These are phyloP conservation scores for Tuber aestivum DNA, from an alignment of 495 filamentous ascomycete species.

Conservation along the genomic window DNA sequence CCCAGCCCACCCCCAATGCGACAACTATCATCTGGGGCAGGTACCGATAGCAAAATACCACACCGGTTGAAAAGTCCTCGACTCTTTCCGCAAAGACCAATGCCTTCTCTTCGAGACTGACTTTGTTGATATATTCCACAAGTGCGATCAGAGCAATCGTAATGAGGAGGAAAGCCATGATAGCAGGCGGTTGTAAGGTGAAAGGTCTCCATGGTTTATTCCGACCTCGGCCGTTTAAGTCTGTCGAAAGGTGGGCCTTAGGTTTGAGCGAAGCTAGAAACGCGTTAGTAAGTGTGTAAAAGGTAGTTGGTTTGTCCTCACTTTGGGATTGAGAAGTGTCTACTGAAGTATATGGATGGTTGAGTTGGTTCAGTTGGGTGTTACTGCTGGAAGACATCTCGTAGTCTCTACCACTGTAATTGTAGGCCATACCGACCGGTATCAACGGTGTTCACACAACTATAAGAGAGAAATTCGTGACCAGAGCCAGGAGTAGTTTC, in stretches of 20 bases:
- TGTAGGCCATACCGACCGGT: not conserved
- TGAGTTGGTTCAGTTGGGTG: not conserved
- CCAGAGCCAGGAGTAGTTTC: not conserved
- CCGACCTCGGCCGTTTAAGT: not conserved
- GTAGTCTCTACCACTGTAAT: too few species aligned
- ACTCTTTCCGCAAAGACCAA: constrained; percentile 42
- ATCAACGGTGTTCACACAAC: not conserved
- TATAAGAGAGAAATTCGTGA: not conserved
- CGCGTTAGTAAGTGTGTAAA: not conserved
- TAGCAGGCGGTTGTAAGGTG: constrained; percentile 41
- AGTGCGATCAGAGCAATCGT: constrained; percentile 40
- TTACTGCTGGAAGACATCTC: not conserved
- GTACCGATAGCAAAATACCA: constrained; percentile 45
- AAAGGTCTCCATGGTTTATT: constrained; percentile 43
- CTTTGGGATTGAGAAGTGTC: not conserved
- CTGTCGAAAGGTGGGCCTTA: not conserved
- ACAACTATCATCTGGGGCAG: constrained; percentile 47
- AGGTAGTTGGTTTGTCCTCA: not conserved
- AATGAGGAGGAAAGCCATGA: constrained; percentile 30
- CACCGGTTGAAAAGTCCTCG: constrained; percentile 34
- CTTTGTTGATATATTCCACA: constrained; percentile 41
- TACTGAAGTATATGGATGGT: not conserved
- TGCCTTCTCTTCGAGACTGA: constrained; percentile 40
- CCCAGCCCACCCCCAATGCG: constrained; percentile 48
- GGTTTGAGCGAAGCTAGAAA: not conserved